Conservation (phyloP, 139 green algal species). For the Desmodesmus armatus region DNA sequence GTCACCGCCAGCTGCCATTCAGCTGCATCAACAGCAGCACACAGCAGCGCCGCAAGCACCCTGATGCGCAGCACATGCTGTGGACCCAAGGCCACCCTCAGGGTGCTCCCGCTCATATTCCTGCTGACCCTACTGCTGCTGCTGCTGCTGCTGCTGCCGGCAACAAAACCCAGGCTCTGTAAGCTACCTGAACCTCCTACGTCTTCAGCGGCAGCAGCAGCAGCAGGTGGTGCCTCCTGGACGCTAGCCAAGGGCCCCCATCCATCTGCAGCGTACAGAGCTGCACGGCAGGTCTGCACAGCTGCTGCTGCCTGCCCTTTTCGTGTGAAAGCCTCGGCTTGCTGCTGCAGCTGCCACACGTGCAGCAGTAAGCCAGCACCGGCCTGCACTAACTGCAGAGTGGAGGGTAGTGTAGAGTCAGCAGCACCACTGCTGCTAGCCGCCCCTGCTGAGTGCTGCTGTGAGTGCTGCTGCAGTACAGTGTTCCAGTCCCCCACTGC, state of each 20-base stretch:
- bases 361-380: not conserved
- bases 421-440: not conserved
- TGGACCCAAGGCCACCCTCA: slow-evolving; percentile 24
- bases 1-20: slow-evolving; percentile 58
- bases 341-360: not conserved
- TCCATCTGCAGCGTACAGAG: slow-evolving; percentile 1
- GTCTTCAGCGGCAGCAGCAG: not conserved
- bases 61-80: slow-evolving; percentile 54
- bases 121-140: not conserved
- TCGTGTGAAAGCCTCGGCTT: slow-evolving; percentile 10
- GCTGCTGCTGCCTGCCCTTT: slow-evolving; percentile 5
- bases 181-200: not conserved
- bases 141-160: not conserved
- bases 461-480: not conserved
- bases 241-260: not conserved
- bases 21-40: slow-evolving; percentile 51
- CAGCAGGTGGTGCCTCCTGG: not conserved
- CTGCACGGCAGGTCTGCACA: slow-evolving; percentile 13
- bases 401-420: not conserved
- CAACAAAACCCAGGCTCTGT: not conserved
- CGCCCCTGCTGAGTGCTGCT: not conserved
- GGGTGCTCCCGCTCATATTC: no score
- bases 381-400: not conserved
- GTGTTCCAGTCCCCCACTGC: slow-evolving; percentile 39
- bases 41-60: slow-evolving; percentile 53